phyloP scores from a whole-genome alignment of 106 monocot genomes.

The Gastrodia elata region DNA sequence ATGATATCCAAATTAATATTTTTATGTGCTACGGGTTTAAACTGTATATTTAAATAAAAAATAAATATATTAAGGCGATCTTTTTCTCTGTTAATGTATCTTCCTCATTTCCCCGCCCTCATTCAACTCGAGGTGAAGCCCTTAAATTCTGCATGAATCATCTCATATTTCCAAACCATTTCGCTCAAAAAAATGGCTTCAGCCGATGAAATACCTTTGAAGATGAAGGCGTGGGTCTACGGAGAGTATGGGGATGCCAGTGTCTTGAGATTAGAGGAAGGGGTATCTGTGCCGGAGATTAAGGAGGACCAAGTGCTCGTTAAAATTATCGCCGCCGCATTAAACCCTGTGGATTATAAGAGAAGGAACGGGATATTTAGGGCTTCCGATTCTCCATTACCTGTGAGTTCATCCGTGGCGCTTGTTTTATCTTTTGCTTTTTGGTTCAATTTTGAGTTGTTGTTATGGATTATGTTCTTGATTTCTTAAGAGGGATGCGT shows the following conservation, averaged over 20 bases:
- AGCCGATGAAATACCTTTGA: slow-evolving; percentile 30
- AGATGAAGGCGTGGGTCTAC: slow-evolving; percentile 90
- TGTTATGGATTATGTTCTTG: neutral
- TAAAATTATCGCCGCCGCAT: slow-evolving; percentile 70
- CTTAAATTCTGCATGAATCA: no score
- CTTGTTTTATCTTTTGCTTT: neutral
- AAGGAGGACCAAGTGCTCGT: slow-evolving; percentile 83
- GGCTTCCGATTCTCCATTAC: slow-evolving; percentile 74
- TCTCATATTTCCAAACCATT: no score
- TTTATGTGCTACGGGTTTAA: no score
- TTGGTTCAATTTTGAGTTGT: neutral
- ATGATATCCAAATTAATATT: no score
- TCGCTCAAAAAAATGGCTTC: no score
- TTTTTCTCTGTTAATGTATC: no score
- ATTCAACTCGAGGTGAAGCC: no score
- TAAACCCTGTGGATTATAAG: slow-evolving; percentile 94
- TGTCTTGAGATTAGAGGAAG: slow-evolving; percentile 51
- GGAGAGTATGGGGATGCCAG: slow-evolving; percentile 68
- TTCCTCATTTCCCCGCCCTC: no score
- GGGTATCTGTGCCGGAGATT: slow-evolving; percentile 54
- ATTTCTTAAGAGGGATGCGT: neutral
- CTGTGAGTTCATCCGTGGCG: slow-evolving; percentile 40
- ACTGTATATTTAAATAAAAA: no score
- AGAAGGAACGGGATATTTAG: slow-evolving; percentile 82
- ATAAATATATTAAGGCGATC: no score